Base-by-base conservation (phyloP, 352 stramenopile genomes). In the Phytopythium delawarense region DNA sequence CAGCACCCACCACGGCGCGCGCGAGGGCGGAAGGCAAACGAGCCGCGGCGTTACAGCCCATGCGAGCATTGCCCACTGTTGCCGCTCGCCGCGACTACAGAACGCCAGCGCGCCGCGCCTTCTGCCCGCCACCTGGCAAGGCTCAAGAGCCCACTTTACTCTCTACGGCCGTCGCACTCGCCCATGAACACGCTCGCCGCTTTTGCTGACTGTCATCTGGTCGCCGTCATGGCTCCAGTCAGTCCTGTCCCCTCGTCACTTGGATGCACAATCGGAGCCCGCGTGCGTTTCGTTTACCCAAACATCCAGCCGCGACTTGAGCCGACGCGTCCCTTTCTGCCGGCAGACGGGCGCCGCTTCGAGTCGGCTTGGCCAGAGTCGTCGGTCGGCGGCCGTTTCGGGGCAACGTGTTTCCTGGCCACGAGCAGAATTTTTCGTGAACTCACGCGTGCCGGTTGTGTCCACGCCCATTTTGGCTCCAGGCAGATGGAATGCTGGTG, bases 1-100 rank as follows among this genome's bases (percentile, higher is more conserved):
- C n/a, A 20, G 42, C 42, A 48, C 42, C 42, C 42, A 48, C 42
- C 42, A 45, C 18, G 39, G 39, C 39, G 18, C 7, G 25, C 25
- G 25, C 12, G 35, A 28, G 50, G 50, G 50, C 30, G 50, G 50
- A 57, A 21, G 50, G 39, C 50, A 57, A 57, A 57, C 50, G 50
- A 42, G 50, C 50, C 50, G 50, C 2, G 50, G 25, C 25, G 25
- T 30, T 30, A 30, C 25, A 30, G 25, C 25, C 25, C 42, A 48
- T 48, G 34, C n/a, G 25, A 6, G 21, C 39, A 45, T 45, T 45
- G 13, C 39, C 7, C 42, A 44, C 37, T 44, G 37, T 44, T 13
- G 42, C 42, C 7, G 18, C 42, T 48, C 15, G 42, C 20, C 7
- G 20, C 20, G 42, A 48, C 42, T 48, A 30, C 25, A 30, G 25